Conservation (phyloP, 2,329 filamentous ascomycete species). For the Trichoderma atrobrunneum region DNA sequence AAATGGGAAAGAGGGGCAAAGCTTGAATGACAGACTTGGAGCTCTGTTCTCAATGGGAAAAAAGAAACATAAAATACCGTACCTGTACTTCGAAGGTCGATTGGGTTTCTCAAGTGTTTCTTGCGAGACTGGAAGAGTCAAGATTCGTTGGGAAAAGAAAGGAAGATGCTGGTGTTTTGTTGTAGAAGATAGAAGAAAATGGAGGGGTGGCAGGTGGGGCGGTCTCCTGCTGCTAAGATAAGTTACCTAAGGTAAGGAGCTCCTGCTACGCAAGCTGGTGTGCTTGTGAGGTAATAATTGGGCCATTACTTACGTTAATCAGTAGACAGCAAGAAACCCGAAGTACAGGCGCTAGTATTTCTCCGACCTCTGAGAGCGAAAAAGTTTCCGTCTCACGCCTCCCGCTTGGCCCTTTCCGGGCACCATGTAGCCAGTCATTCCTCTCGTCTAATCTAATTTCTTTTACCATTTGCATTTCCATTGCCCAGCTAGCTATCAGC, state of each 20-base stretch:
- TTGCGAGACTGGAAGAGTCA: neutral
- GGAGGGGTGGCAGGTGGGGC: slow-evolving; percentile 20
- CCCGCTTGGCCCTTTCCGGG: slow-evolving; percentile 11
- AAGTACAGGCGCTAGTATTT: slow-evolving; percentile 11
- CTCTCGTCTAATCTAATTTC: slow-evolving; percentile 5
- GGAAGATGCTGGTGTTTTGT: slow-evolving; percentile 15
- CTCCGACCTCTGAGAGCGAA: neutral
- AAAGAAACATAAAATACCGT: neutral
- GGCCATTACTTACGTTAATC: slow-evolving; percentile 15
- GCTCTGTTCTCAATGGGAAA: neutral
- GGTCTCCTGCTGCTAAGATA: neutral
- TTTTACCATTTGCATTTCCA: neutral
- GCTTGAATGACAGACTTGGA: neutral
- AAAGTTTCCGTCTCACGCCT: neutral
- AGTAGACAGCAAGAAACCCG: slow-evolving; percentile 11
- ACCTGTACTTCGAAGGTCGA: slow-evolving; percentile 15
- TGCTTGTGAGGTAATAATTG: slow-evolving; percentile 15
- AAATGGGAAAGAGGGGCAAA: slow-evolving; percentile 18
- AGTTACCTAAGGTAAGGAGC: slow-evolving; percentile 14
- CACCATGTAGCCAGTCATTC: neutral
- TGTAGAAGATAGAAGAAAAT: slow-evolving; percentile 15
- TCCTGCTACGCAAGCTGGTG: slow-evolving; percentile 3
- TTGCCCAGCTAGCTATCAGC: neutral
- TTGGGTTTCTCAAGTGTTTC: slow-evolving; percentile 14
- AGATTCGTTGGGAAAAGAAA: neutral